Conservation (phyloP, 2,329 filamentous ascomycete species). For the Colletotrichum limetticola region DNA sequence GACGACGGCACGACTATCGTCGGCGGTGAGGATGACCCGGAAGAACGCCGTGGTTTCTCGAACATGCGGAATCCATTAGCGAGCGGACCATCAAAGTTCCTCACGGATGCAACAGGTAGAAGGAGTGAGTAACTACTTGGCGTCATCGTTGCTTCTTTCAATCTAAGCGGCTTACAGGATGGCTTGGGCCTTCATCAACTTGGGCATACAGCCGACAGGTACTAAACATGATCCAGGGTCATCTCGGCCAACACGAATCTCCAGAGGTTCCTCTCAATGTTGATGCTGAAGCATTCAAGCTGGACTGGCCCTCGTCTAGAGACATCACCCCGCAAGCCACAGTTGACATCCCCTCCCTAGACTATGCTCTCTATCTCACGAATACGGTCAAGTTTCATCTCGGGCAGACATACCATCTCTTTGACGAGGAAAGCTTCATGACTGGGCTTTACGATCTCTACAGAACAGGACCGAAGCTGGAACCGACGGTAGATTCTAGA, state of each 20-base stretch:
- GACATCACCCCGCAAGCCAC: background rate
- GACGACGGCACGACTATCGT: slow-evolving; percentile 12
- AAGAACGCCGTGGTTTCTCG: background rate
- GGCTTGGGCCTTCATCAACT: slow-evolving; percentile 23
- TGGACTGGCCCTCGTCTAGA: slow-evolving; percentile 10
- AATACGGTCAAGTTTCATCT: slow-evolving; percentile 68
- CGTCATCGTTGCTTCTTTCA: background rate
- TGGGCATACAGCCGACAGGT: slow-evolving; percentile 32
- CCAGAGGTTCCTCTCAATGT: slow-evolving; percentile 21
- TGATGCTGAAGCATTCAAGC: slow-evolving; percentile 5
- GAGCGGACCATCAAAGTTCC: slow-evolving; percentile 8
- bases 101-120: slow-evolving; percentile 20
- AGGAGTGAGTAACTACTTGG: background rate
- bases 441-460: slow-evolving; percentile 42
- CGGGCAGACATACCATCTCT: slow-evolving; percentile 62
- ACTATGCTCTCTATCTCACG: slow-evolving; percentile 60
- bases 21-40: background rate
- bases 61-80: slow-evolving; percentile 15
- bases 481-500: slow-evolving; percentile 30
- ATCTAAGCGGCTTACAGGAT: slow-evolving; percentile 5
- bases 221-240: slow-evolving; percentile 19
- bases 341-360: background rate
- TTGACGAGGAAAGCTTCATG: slow-evolving; percentile 64
- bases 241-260: slow-evolving; percentile 40
- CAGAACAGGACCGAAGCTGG: slow-evolving; percentile 20